These are phyloP conservation scores for Phycomyces blakesleeanus DNA, from an alignment of 192 early-diverging fungal genomes.

Conservation along the genomic window DNA sequence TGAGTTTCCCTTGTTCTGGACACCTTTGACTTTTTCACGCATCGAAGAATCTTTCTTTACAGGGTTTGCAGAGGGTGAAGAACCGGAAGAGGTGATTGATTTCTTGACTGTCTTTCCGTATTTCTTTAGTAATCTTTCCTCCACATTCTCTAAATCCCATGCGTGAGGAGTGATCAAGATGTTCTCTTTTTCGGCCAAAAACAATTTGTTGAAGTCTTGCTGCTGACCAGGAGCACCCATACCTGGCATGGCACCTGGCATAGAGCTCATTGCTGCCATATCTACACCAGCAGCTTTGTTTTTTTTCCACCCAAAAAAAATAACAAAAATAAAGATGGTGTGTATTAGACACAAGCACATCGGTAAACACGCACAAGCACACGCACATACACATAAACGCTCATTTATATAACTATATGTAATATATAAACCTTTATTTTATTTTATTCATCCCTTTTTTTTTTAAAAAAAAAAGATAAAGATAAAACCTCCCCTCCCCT, in stretches of 20 bases:
- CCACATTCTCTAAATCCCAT: conserved; percentile 77
- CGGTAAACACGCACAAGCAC: too few relatives aligned
- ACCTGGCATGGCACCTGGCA: conserved; percentile 55
- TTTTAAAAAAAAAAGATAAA: too few relatives aligned
- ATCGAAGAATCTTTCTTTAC: conserved; percentile 18
- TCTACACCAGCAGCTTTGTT: conserved; percentile 76
- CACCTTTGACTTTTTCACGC: conserved; percentile 27
- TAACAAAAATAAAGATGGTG: background rate
- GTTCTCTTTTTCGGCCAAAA: conserved; percentile 85
- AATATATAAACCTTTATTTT: too few relatives aligned
- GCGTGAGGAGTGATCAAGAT: conserved; percentile 77
- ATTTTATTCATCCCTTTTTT: too few relatives aligned
- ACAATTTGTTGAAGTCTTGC: conserved; percentile 82
- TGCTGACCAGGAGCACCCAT: conserved; percentile 61
- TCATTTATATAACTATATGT: too few relatives aligned
- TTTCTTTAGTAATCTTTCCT: conserved; percentile 74
- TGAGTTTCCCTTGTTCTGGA: conserved; percentile 17
- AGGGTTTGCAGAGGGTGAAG: background rate
- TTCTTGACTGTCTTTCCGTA: conserved; percentile 51
- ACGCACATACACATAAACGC: too few relatives aligned
- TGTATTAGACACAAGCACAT: background rate
- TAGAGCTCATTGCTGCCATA: conserved; percentile 86
- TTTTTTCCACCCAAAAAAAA: too few relatives aligned
- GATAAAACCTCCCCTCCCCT: background rate
- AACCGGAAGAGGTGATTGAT: background rate